These are phyloP conservation scores for Paraleonurus japonicus DNA, from an alignment of 257 asterid genomes.

Conservation along the genomic window DNA sequence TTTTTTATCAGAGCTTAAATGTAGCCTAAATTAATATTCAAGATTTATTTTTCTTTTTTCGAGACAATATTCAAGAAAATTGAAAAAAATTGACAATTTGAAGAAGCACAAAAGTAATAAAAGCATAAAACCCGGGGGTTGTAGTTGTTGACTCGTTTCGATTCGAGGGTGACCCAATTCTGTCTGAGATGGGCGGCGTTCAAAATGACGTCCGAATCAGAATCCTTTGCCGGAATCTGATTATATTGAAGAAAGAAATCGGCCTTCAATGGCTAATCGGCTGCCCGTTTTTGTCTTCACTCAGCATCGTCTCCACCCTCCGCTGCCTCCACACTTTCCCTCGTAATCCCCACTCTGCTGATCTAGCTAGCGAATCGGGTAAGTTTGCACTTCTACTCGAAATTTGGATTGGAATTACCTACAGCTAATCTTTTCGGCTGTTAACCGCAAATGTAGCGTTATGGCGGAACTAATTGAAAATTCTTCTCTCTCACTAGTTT, in stretches of 20 bases:
- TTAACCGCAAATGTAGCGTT: neutral
- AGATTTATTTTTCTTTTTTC: too few species aligned
- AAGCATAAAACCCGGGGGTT: neutral
- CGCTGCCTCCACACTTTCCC: conserved; percentile 63
- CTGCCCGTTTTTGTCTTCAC: conserved; percentile 54
- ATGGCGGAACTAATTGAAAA: neutral
- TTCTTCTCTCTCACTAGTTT: neutral
- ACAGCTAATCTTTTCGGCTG: neutral
- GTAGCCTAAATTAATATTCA: too few species aligned
- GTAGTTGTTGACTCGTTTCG: conserved; percentile 19
- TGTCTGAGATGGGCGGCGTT: conserved; percentile 23
- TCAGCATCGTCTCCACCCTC: conserved; percentile 65
- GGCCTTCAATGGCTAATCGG: conserved; percentile 84
- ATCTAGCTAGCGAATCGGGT: conserved; percentile 71
- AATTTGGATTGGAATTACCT: neutral
- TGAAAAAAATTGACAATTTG: neutral
- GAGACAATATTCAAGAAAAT: too few species aligned
- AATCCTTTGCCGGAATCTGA: conserved; percentile 55
- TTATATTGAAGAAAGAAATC: conserved; percentile 40
- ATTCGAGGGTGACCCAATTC: conserved; percentile 14
- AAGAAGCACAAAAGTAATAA: too few species aligned
- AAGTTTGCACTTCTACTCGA: neutral
- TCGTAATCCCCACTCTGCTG: conserved; percentile 52
- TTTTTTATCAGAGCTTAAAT: too few species aligned
- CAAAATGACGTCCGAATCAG: conserved; percentile 34